Percentiles rank a stretch among this genome's conserved stretches.
phyloP scores from a whole-genome alignment of 495 filamentous ascomycete genomes.

The Cudoniella acicularis region DNA sequence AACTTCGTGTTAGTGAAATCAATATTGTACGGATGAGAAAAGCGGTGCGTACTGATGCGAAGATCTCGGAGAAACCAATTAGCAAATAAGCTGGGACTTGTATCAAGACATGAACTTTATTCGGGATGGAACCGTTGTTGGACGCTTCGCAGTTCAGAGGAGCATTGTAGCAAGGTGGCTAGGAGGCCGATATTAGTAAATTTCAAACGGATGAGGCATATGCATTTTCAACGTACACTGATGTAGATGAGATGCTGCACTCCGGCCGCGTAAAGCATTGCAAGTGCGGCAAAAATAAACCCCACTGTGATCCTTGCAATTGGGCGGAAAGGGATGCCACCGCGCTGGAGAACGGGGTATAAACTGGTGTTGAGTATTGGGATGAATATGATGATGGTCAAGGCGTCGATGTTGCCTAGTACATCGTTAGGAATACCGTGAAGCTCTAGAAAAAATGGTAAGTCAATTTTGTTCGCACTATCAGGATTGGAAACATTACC shows the following conservation, averaged over 20 bases:
- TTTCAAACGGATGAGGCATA: too few species aligned
- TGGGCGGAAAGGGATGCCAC: slow-evolving; percentile 39
- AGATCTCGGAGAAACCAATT: slow-evolving; percentile 39
- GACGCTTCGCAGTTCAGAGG: slow-evolving; percentile 37
- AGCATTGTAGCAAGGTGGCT: slow-evolving; percentile 50
- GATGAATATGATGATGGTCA: slow-evolving; percentile 41
- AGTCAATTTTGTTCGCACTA: too few species aligned
- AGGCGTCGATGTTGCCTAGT: slow-evolving; percentile 32
- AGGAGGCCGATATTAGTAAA: too few species aligned
- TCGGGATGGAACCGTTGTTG: slow-evolving; percentile 30
- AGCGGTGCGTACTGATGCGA: slow-evolving; percentile 35
- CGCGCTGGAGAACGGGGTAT: slow-evolving; percentile 39
- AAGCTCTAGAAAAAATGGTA: too few species aligned
- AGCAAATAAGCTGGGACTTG: slow-evolving; percentile 39
- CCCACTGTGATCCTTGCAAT: slow-evolving; percentile 49
- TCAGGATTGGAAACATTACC: too few species aligned
- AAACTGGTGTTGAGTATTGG: slow-evolving; percentile 56
- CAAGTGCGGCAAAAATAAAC: slow-evolving; percentile 38
- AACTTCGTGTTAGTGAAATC: not conserved
- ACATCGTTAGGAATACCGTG: slow-evolving; percentile 50
- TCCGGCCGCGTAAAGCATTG: slow-evolving; percentile 47
- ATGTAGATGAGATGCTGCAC: slow-evolving; percentile 51
- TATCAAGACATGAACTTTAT: slow-evolving; percentile 35
- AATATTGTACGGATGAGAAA: not conserved
- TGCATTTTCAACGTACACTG: too few species aligned